Evolutionary conservation across 352 stramenopile genomes (phyloP).

Genomic region (Phytophthora rubi): DNA sequence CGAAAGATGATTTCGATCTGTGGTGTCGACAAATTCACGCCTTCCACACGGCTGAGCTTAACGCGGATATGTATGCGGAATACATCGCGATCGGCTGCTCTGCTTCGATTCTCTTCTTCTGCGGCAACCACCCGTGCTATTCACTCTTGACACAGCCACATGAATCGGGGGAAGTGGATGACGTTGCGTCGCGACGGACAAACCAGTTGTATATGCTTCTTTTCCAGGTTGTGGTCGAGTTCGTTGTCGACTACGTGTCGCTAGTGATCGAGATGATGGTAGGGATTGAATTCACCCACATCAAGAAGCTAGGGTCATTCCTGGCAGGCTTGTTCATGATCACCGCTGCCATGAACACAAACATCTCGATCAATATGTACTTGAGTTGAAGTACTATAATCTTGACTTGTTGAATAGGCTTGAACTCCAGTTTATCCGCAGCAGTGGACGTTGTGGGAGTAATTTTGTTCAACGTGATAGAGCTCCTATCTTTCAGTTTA

Average conservation of each 20-base stretch:
- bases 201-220: conserved; percentile 4
- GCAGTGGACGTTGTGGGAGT: too few species aligned
- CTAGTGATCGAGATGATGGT: conserved; percentile 25
- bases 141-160: conserved; percentile 11
- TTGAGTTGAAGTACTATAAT: conserved; percentile 12
- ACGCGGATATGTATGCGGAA: conserved; percentile 40
- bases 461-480: too few species aligned
- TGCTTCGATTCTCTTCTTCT: conserved; percentile 33
- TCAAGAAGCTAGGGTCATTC: conserved; percentile 24
- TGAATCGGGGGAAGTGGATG: not conserved
- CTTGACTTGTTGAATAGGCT: not conserved
- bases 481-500: too few species aligned
- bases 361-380: conserved; percentile 33
- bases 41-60: conserved; percentile 20
- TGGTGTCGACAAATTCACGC: conserved; percentile 20
- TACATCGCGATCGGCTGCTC: conserved; percentile 50
- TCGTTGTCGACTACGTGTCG: conserved; percentile 27
- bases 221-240: conserved; percentile 18
- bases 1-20: conserved; percentile 6
- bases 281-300: conserved; percentile 20
- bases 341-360: conserved; percentile 34
- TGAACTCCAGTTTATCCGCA: too few species aligned
- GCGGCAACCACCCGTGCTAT: conserved; percentile 37
- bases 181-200: not conserved
- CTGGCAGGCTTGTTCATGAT: conserved; percentile 24